Base-by-base conservation (phyloP, 73 alveolate genomes). In the Strombidium stylifer region DNA sequence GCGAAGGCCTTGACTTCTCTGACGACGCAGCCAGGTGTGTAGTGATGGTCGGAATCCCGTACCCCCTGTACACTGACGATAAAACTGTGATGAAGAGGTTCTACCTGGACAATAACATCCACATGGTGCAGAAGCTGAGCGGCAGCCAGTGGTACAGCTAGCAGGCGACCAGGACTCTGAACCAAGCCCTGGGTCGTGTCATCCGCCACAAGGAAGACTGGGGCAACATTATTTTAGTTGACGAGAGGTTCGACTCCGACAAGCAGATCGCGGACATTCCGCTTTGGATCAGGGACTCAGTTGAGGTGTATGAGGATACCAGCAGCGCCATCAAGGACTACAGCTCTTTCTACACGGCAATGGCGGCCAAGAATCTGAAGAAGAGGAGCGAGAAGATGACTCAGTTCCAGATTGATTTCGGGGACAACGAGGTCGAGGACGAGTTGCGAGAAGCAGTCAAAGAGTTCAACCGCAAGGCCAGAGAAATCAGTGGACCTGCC, bases 121-220 rank as follows among this genome's bases (percentile, higher is more conserved):
- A 69, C 42, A 46, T 69, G 25, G 79, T 82, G 21, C 61, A 64
- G 36, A 44, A 57, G 65, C 62, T 92, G 59, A 73, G 81, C 21
- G 96, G 99, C 34, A 24, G 77, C 23, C 81, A 90, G 44, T 93
- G 99, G 99, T 93, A 93, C 57, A 81, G 57, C 54, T 84, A 90
- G 65, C 73, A 86, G 53, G 99, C 99, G 0, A 73, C 89, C 11
- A 82, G 96, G 65, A 87, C 96, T 2, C 78, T 77, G 24, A 93
- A 93, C 66, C 89, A 93, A 84, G 94, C 99, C n/a, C 69, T 93
- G 23, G 99, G 99, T 37, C 77, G 99, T 64, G 99, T 93, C 11
- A 93, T 93, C 32, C 58, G 99, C 31, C 99, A 93, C 80, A 78
- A 86, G 3, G 45, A 90, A 55, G 99, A 94, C 84, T 94, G 86